Percentiles rank a stretch among this genome's conserved stretches.
phyloP scores from a whole-genome alignment of 2,329 filamentous ascomycete genomes.

The Alternaria triticina region DNA sequence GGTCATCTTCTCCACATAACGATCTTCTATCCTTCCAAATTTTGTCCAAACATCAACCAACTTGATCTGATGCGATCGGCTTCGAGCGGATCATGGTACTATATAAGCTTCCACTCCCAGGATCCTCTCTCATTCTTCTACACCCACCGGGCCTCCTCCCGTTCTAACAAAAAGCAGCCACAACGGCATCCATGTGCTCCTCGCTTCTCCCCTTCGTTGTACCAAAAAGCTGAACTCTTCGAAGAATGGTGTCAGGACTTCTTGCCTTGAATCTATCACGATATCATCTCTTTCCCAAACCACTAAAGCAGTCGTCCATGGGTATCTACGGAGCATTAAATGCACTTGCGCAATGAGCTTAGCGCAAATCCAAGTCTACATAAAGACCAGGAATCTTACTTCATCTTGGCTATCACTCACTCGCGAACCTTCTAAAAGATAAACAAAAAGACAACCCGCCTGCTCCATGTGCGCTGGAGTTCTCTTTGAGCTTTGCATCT shows the following conservation, averaged over 20 bases:
- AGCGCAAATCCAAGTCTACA: background rate
- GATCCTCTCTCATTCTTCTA: too few species aligned
- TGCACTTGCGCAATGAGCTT: background rate
- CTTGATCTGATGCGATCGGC: too few species aligned
- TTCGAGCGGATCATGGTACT: too few species aligned
- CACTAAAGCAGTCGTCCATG: background rate
- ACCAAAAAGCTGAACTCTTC: background rate
- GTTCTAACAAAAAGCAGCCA: too few species aligned
- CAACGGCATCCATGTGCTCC: background rate
- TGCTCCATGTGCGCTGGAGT: background rate
- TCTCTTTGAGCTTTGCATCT: background rate
- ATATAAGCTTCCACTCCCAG: too few species aligned
- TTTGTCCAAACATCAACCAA: too few species aligned
- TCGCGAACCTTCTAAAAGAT: background rate
- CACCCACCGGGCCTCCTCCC: too few species aligned
- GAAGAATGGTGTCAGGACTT: too few species aligned
- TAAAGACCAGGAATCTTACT: background rate
- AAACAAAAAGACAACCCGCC: background rate
- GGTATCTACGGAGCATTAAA: background rate
- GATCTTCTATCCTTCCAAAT: accelerated
- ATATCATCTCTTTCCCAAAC: background rate
- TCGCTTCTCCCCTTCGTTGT: background rate
- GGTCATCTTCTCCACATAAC: background rate
- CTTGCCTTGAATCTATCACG: background rate
- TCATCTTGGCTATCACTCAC: background rate